phyloP scores from a whole-genome alignment of 805 yeast genomes.

The Yamadazyma akitaensis region DNA sequence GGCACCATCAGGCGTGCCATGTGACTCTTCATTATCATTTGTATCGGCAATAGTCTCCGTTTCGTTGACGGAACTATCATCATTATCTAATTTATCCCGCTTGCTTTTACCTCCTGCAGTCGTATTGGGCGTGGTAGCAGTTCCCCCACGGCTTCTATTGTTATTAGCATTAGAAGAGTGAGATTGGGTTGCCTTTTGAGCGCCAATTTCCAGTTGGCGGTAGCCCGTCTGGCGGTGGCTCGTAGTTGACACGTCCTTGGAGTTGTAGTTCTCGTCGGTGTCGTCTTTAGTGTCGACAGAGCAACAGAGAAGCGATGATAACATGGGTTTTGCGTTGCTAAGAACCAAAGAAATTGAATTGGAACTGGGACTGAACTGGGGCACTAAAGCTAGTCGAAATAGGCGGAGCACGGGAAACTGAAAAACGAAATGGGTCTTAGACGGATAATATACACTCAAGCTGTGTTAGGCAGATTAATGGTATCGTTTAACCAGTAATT shows the following conservation, averaged over 20 bases:
- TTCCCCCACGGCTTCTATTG: neutral
- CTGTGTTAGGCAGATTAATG: neutral
- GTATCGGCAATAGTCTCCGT: conserved; percentile 40
- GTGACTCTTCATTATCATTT: conserved; percentile 11
- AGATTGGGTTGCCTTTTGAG: neutral
- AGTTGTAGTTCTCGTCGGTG: conserved; percentile 22
- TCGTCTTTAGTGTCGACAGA: conserved; percentile 34
- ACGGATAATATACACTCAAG: no score
- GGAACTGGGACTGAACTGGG: no score
- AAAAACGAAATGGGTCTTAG: neutral
- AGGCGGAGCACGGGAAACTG: neutral
- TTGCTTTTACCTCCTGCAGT: conserved; percentile 12
- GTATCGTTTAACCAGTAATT: neutral
- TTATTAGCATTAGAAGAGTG: neutral
- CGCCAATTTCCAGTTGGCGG: neutral
- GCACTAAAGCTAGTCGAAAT: no score
- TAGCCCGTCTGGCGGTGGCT: neutral
- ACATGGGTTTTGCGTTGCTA: neutral
- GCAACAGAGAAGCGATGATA: conserved; percentile 36
- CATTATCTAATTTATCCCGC: conserved; percentile 33
- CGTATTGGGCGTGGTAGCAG: neutral
- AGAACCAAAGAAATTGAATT: neutral
- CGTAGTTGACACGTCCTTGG: neutral
- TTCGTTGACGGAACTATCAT: conserved; percentile 38
- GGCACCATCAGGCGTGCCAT: no score